Percentiles rank a stretch among this genome's conserved stretches.
Evolutionary conservation across 306 rosid species (phyloP).

Genomic region (Cucumis cinereus): DNA sequence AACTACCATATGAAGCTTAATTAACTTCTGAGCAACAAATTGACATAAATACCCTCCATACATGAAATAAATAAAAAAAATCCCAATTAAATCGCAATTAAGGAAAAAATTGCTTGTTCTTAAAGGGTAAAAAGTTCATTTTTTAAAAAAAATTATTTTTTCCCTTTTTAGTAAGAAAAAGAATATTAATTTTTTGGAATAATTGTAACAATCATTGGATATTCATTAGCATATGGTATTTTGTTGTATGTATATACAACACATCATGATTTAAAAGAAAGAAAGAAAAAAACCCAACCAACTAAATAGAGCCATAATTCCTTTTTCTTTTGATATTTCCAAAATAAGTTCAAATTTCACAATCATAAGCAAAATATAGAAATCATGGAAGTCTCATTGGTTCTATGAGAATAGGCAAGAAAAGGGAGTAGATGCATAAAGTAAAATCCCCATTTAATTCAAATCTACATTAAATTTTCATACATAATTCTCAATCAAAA

Average conservation of each 20-base stretch:
- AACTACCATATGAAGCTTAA: not conserved
- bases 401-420: not conserved
- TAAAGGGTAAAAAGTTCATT: not conserved
- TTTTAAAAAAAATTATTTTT: not conserved
- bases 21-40: not conserved
- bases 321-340: not conserved
- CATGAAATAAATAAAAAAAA: not conserved
- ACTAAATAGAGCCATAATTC: not conserved
- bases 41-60: not conserved
- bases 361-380: not conserved
- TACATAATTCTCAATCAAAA: not conserved
- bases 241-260: not conserved
- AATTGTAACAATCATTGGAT: not conserved
- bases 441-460: not conserved
- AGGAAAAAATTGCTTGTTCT: not conserved
- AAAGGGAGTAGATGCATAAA: not conserved
- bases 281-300: not conserved
- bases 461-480: not conserved
- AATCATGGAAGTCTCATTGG: not conserved
- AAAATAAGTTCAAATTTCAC: conserved; percentile 1
- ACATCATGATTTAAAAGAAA: not conserved
- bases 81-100: not conserved
- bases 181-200: not conserved
- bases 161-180: too few relatives aligned
- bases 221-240: not conserved